Evolutionary conservation across 2,329 filamentous ascomycete species (phyloP).

Genomic region (Trichophyton equinum): DNA sequence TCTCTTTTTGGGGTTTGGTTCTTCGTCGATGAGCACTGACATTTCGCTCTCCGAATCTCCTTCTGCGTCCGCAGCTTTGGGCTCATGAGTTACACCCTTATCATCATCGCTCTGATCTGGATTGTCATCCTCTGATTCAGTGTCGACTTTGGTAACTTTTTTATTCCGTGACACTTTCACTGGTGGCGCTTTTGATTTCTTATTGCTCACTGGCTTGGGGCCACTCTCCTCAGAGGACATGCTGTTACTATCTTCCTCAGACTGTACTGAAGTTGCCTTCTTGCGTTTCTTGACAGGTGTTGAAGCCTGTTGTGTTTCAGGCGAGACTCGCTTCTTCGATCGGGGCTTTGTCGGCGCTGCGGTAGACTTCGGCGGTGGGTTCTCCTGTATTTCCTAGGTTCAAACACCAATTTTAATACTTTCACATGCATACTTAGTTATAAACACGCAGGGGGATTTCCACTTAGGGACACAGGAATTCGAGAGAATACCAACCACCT

Average conservation of each 20-base stretch:
- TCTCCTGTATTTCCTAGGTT: slow-evolving; percentile 1
- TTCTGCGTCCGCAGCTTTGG: slow-evolving; percentile 3
- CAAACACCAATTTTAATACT: neutral
- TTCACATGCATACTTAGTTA: neutral
- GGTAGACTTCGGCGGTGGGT: slow-evolving; percentile 12
- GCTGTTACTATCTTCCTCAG: slow-evolving; percentile 13
- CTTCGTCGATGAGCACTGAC: slow-evolving; percentile 67
- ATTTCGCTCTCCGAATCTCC: slow-evolving; percentile 48
- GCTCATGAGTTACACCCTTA: slow-evolving; percentile 9
- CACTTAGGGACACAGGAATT: neutral
- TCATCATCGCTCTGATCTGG: slow-evolving; percentile 1
- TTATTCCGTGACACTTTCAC: neutral
- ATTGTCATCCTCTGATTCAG: slow-evolving; percentile 10
- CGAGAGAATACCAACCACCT: slow-evolving; percentile 33
- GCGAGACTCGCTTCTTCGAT: slow-evolving; percentile 21
- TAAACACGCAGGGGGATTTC: neutral
- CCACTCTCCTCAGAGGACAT: slow-evolving; percentile 11
- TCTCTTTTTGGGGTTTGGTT: slow-evolving; percentile 44
- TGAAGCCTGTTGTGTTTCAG: slow-evolving; percentile 10
- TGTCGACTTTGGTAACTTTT: slow-evolving; percentile 10
- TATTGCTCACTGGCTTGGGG: neutral
- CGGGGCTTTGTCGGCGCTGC: slow-evolving; percentile 13
- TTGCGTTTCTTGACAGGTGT: slow-evolving; percentile 26
- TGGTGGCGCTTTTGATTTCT: neutral
- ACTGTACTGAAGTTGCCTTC: slow-evolving; percentile 17